Evolutionary conservation across 2,329 filamentous ascomycete species (phyloP).

Genomic region (Septoria linicola): DNA sequence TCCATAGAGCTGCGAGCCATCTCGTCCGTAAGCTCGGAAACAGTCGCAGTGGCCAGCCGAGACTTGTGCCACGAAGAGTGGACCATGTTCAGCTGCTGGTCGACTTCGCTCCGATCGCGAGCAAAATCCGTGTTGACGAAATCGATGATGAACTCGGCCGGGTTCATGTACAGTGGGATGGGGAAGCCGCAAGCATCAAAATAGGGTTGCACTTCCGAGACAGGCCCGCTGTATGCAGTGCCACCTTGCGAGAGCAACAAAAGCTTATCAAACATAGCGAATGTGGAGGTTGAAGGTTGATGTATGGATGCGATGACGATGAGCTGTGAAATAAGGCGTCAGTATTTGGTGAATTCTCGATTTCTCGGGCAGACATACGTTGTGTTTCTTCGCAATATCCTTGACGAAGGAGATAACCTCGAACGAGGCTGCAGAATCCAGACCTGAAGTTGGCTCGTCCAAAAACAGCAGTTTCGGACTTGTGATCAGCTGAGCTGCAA

Average conservation of each 20-base stretch:
- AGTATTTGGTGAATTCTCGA: neutral
- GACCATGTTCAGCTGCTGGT: conserved; percentile 54
- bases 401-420: conserved; percentile 75
- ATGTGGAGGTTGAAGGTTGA: conserved; percentile 78
- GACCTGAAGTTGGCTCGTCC: conserved; percentile 79
- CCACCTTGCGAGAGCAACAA: conserved; percentile 69
- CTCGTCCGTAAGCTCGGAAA: conserved; percentile 37
- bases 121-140: conserved; percentile 76
- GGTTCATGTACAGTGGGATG: conserved; percentile 70
- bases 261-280: conserved; percentile 76
- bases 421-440: conserved; percentile 73
- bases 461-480: conserved; percentile 77
- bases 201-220: conserved; percentile 59
- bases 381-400: conserved; percentile 64
- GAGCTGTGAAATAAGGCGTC: conserved; percentile 49
- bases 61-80: conserved; percentile 58
- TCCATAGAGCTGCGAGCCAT: conserved; percentile 38
- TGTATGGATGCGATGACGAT: conserved; percentile 82
- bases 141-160: conserved; percentile 77
- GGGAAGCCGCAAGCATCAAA: conserved; percentile 61
- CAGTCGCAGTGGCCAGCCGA: conserved; percentile 38
- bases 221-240: conserved; percentile 70
- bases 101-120: conserved; percentile 48
- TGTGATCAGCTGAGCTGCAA: conserved; percentile 79
- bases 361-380: conserved; percentile 46